These are phyloP conservation scores for Iberis amara DNA, from an alignment of 441 rosid species.

Conservation along the genomic window DNA sequence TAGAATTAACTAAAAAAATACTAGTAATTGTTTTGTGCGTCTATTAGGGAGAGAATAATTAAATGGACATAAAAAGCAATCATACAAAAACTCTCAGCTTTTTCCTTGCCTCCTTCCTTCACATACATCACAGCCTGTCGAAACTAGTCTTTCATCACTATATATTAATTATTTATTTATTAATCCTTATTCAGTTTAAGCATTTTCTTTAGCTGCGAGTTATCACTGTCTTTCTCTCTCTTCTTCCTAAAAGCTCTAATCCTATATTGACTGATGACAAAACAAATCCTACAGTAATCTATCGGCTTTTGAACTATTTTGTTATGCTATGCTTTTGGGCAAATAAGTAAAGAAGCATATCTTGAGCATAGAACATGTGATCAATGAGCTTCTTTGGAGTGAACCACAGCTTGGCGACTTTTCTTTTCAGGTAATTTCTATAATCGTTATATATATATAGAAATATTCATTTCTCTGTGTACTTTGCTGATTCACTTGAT, in stretches of 20 bases:
- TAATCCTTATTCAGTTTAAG: conserved; percentile 19
- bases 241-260: conserved; percentile 20
- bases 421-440: conserved; percentile 28
- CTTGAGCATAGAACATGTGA: conserved; percentile 29
- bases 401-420: conserved; percentile 23
- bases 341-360: conserved; percentile 11
- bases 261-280: conserved; percentile 17
- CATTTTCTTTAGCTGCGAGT: conserved; percentile 25
- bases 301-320: conserved; percentile 18
- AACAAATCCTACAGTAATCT: conserved; percentile 15
- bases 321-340: conserved; percentile 9
- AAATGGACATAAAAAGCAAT: too few relatives aligned
- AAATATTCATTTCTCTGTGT: not conserved
- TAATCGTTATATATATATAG: not conserved
- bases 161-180: conserved; percentile 14
- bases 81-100: too few relatives aligned
- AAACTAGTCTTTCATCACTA: conserved; percentile 21
- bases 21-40: too few relatives aligned
- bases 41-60: too few relatives aligned
- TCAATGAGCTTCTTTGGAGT: conserved; percentile 33
- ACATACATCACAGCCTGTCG: conserved; percentile 30
- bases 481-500: too few relatives aligned
- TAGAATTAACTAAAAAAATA: too few relatives aligned
- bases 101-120: too few relatives aligned
- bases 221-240: conserved; percentile 17